These are phyloP conservation scores for Tylopilus sp. DNA, from an alignment of 1,284 basidiomycete genomes.

Conservation along the genomic window DNA sequence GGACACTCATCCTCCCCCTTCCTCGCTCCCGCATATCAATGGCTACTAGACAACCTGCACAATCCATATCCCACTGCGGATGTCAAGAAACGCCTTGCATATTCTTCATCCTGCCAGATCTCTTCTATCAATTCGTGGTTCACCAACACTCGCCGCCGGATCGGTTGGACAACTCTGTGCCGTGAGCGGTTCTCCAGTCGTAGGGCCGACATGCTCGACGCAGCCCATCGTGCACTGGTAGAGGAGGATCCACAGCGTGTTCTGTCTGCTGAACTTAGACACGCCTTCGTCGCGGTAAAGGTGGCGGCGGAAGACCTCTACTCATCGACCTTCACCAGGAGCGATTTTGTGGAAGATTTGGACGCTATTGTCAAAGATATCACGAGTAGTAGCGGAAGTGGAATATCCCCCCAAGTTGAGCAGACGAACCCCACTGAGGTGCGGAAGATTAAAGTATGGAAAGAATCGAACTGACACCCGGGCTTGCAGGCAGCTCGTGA, in stretches of 20 bases:
- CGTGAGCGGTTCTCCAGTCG: conserved; percentile 49
- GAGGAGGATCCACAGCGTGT: conserved; percentile 34
- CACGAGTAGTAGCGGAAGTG: background rate
- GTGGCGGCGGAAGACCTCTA: conserved; percentile 44
- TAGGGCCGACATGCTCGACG: conserved; percentile 48
- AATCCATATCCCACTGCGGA: conserved; percentile 58
- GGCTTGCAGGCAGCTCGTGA: background rate
- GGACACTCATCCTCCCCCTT: conserved; percentile 26
- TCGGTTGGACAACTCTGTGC: conserved; percentile 60
- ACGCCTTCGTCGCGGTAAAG: conserved; percentile 47
- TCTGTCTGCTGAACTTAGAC: conserved; percentile 31
- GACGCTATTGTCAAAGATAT: conserved; percentile 42
- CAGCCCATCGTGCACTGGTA: conserved; percentile 50
- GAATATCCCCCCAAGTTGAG: background rate
- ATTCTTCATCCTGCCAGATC: conserved; percentile 28
- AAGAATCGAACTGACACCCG: background rate
- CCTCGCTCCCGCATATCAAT: conserved; percentile 49
- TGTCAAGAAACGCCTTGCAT: conserved; percentile 43
- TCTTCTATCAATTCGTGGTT: conserved; percentile 61
- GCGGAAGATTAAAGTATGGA: background rate
- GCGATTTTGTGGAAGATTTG: conserved; percentile 40
- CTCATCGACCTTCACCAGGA: conserved; percentile 39
- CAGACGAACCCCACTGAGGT: background rate
- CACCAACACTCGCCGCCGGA: conserved; percentile 53
- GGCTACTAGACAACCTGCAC: conserved; percentile 57